phyloP scores from a whole-genome alignment of 2,329 filamentous ascomycete genomes.

The Talaromyces pinophilus region DNA sequence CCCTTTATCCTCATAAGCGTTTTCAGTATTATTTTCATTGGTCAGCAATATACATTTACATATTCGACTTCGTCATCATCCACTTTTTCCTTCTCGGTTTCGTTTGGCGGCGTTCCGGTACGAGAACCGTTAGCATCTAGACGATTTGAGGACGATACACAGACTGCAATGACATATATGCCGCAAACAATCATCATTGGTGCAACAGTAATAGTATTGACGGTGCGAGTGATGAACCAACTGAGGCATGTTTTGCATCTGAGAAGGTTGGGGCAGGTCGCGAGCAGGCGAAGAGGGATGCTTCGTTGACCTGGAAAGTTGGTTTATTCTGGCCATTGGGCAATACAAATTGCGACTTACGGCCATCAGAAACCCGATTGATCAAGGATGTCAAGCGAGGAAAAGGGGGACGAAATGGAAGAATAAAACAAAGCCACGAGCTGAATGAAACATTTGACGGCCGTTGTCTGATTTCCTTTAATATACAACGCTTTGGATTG shows the following conservation, averaged over 20 bases:
- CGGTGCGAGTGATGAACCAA: conserved; percentile 27
- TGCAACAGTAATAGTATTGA: conserved; percentile 35
- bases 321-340: no score
- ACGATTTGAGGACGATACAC: background rate
- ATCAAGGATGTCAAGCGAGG: background rate
- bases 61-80: conserved; percentile 31
- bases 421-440: background rate
- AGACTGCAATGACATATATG: conserved; percentile 30
- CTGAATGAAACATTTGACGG: background rate
- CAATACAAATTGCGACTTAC: no score
- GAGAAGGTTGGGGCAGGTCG: background rate
- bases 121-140: background rate
- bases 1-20: conserved; percentile 40
- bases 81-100: conserved; percentile 25
- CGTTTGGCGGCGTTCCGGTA: conserved; percentile 5
- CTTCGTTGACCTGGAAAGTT: background rate
- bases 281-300: background rate
- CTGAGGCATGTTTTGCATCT: conserved; percentile 1
- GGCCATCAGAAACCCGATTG: no score
- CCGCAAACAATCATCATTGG: conserved; percentile 38
- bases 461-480: background rate
- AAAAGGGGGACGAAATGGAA: background rate
- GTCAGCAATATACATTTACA: conserved; percentile 22
- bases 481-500: background rate
- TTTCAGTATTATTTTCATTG: conserved; percentile 31